Base-by-base conservation (phyloP, 495 filamentous ascomycete species). In the Penicillium alfredii region DNA sequence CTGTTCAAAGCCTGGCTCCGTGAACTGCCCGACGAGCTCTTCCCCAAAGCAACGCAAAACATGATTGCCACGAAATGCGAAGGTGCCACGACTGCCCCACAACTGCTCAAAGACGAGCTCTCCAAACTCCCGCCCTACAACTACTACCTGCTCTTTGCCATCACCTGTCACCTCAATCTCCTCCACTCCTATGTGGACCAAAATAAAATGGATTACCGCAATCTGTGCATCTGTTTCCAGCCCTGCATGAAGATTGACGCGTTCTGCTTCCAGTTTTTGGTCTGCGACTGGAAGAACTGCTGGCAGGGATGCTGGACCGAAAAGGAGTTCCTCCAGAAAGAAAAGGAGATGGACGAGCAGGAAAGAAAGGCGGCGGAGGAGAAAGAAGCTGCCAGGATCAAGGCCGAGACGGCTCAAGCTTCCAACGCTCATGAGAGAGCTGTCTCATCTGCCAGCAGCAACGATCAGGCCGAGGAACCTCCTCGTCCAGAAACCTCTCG, bases 221-320 rank as follows among this genome's bases (percentile, higher is more conserved):
- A 94, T 44, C 76, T 95, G 1, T 89, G 84, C 63, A 88, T 94
- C 44, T 95, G 88, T 68, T 93, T 94, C 64, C 86, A 92, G 66
- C 88, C 88, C 4, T 92, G 84, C 60, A 82, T 95, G 73, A 88
- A 86, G 50, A 89, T 95, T 27, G 88, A 94, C 55, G 73, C 77
- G 3, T 88, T 84, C 53, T 90, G 84, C 63, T 94, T 95, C 71
- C 81, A 86, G 33, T 94, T 90, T 51, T 71, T 95, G 19, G 86
- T 95, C 20, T 82, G 83, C 50, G 81, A 95, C 57, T 95, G 88
- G 88, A 76, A 84, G 43, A 81, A 89, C 30, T 95, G 88, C 66
- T 95, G 88, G 88, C 86, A 90, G 53, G 88, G 88, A 2, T 95
- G 88, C 68, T 87, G 78, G 72, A 93, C 82, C n/a, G 88, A 95